A percentile compares a stretch with the other conserved stretches of the same genome.
Conservation (phyloP, 306 rosid species). For the Cucumis cinereus region DNA sequence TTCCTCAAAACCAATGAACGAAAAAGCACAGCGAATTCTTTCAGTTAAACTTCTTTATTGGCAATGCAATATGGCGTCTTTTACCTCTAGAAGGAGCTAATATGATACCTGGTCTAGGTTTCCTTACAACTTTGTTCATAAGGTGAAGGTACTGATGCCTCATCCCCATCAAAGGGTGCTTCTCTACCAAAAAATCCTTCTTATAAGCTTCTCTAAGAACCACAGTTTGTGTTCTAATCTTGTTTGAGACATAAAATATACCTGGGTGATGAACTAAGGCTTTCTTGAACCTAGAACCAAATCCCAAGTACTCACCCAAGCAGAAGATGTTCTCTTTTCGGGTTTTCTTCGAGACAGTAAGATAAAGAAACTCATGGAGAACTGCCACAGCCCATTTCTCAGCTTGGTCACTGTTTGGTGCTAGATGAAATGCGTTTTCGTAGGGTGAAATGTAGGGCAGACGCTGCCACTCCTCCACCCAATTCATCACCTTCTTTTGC, state of each 20-base stretch:
- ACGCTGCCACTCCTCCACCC: slow-evolving; percentile 75
- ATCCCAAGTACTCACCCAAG: slow-evolving; percentile 61
- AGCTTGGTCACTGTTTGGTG: slow-evolving; percentile 46
- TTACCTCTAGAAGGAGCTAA: not conserved
- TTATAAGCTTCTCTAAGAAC: slow-evolving; percentile 70
- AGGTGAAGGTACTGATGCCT: slow-evolving; percentile 59
- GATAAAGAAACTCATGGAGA: slow-evolving; percentile 68
- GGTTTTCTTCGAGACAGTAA: slow-evolving; percentile 69
- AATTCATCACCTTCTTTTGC: slow-evolving; percentile 49
- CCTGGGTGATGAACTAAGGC: slow-evolving; percentile 78
- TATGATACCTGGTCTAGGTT: slow-evolving; percentile 10
- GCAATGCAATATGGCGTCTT: not conserved
- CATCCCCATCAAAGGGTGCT: slow-evolving; percentile 59
- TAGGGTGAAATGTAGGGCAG: slow-evolving; percentile 79
- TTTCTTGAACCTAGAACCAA: slow-evolving; percentile 51
- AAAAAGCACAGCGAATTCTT: not conserved
- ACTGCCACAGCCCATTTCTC: slow-evolving; percentile 82
- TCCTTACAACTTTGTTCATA: slow-evolving; percentile 36
- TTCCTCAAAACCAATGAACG: not conserved
- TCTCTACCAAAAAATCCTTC: slow-evolving; percentile 50
- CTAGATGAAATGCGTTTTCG: slow-evolving; percentile 61
- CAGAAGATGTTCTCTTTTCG: slow-evolving; percentile 38
- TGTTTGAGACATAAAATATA: slow-evolving; percentile 66
- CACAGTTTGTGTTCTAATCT: slow-evolving; percentile 66
- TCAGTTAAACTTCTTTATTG: not conserved